A percentile compares a stretch with the other conserved stretches of the same genome.
These are phyloP conservation scores for Hanseniaspora lachancei DNA, from an alignment of 805 yeast species.

Conservation along the genomic window DNA sequence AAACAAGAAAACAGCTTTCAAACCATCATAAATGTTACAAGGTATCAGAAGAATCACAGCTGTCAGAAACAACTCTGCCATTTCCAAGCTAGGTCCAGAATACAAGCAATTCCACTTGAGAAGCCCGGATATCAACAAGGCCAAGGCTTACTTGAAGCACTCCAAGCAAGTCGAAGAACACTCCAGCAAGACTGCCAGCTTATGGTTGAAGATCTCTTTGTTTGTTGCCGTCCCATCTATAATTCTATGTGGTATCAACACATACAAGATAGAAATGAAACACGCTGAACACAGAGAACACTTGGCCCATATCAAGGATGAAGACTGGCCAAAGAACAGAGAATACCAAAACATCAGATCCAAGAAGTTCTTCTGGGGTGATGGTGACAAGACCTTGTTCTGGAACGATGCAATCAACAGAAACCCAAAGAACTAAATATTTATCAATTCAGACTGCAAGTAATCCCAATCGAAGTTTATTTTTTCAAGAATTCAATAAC, in stretches of 20 bases:
- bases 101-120: constrained; percentile 2
- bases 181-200: constrained; percentile 57
- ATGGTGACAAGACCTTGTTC: constrained; percentile 93
- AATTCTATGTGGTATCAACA: constrained; percentile 61
- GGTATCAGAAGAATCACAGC: background rate
- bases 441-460: too few species aligned
- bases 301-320: constrained; percentile 55
- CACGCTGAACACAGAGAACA: constrained; percentile 86
- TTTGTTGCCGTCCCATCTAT: constrained; percentile 76
- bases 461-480: too few species aligned
- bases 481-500: too few species aligned
- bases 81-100: background rate
- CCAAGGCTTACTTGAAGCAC: constrained; percentile 52
- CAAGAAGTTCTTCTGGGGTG: constrained; percentile 94
- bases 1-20: too few species aligned
- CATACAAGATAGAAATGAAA: constrained; percentile 66
- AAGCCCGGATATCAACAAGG: constrained; percentile 38
- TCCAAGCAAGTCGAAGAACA: constrained; percentile 61
- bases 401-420: constrained; percentile 92
- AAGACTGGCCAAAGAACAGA: constrained; percentile 85
- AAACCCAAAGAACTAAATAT: constrained; percentile 28
- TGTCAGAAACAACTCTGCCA: background rate
- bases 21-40: background rate
- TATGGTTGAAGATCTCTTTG: constrained; percentile 78
- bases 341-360: constrained; percentile 83